Conservation (phyloP, 108 stramenopile genomes). For the Nitzschia sp. region DNA sequence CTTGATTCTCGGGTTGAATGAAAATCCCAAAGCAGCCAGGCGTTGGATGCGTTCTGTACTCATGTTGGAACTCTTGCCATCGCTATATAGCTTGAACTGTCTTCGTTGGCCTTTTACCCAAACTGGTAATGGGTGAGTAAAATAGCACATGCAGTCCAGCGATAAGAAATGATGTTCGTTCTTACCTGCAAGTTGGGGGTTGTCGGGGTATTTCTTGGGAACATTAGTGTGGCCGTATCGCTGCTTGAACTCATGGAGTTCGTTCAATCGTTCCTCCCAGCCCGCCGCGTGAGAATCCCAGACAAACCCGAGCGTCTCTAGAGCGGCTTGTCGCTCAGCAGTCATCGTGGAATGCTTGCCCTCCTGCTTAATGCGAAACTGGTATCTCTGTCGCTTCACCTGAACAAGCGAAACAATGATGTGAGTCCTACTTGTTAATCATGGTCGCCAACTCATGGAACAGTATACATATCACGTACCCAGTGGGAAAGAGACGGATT, state of each 20-base stretch:
- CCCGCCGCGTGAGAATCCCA: slow-evolving; percentile 35
- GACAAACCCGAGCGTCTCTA: slow-evolving; percentile 33
- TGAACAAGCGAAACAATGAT: background rate
- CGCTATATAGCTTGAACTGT: slow-evolving; percentile 20
- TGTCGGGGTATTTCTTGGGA: slow-evolving; percentile 15
- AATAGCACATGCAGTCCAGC: background rate
- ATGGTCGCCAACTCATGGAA: background rate
- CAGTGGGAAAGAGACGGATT: slow-evolving; percentile 19
- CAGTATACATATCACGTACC: background rate
- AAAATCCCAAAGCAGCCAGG: slow-evolving; percentile 22
- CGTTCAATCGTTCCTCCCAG: slow-evolving; percentile 28
- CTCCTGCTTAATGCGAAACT: slow-evolving; percentile 19
- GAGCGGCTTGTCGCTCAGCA: slow-evolving; percentile 24
- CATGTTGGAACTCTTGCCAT: slow-evolving; percentile 23
- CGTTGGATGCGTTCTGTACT: slow-evolving; percentile 17
- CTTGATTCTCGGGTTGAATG: slow-evolving; percentile 4
- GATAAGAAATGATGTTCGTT: background rate
- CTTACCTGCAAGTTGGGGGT: slow-evolving; percentile 12
- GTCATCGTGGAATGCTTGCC: slow-evolving; percentile 22
- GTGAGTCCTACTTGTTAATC: background rate
- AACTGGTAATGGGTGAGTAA: background rate
- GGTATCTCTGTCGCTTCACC: slow-evolving; percentile 26
- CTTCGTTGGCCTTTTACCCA: slow-evolving; percentile 32
- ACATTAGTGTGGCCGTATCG: slow-evolving; percentile 23
- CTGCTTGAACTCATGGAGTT: slow-evolving; percentile 14